Evolutionary conservation across 345 rosid species (phyloP).

Genomic region (Capsella bursapastoris): DNA sequence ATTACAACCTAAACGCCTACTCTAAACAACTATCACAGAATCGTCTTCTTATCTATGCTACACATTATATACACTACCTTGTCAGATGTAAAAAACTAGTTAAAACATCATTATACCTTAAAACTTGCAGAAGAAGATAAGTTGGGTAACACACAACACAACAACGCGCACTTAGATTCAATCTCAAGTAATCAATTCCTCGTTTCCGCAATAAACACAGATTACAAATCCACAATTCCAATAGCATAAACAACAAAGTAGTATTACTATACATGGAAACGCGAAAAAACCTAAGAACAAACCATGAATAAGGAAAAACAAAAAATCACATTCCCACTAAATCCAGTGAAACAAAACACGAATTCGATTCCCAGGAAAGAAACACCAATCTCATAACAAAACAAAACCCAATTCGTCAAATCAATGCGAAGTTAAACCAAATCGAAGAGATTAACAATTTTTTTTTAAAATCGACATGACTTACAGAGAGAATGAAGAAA

Average conservation of each 20-base stretch:
- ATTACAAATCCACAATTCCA: neutral
- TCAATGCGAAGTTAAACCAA: slow-evolving; percentile 16
- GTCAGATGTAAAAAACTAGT: neutral
- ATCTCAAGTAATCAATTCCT: slow-evolving; percentile 3
- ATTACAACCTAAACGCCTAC: neutral
- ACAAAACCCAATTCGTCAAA: slow-evolving; percentile 3
- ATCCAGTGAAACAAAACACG: neutral
- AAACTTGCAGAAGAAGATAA: slow-evolving; percentile 10
- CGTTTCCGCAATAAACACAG: too few relatives aligned
- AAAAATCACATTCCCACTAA: slow-evolving; percentile 18
- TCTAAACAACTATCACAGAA: neutral
- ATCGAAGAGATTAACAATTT: slow-evolving; percentile 17
- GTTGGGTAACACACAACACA: neutral
- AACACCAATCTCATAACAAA: neutral
- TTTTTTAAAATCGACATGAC: slow-evolving; percentile 14
- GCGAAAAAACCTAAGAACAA: neutral
- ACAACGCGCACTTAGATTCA: neutral
- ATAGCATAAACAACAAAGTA: slow-evolving; percentile 1
- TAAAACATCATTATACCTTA: neutral
- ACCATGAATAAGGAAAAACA: slow-evolving; percentile 13
- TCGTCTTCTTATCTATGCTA: neutral
- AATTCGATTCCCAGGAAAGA: slow-evolving; percentile 16
- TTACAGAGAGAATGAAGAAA: slow-evolving; percentile 32
- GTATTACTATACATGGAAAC: neutral
- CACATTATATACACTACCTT: neutral